Conservation (phyloP, 1,284 basidiomycete genomes). For the Fomitiporia mediterranea region DNA sequence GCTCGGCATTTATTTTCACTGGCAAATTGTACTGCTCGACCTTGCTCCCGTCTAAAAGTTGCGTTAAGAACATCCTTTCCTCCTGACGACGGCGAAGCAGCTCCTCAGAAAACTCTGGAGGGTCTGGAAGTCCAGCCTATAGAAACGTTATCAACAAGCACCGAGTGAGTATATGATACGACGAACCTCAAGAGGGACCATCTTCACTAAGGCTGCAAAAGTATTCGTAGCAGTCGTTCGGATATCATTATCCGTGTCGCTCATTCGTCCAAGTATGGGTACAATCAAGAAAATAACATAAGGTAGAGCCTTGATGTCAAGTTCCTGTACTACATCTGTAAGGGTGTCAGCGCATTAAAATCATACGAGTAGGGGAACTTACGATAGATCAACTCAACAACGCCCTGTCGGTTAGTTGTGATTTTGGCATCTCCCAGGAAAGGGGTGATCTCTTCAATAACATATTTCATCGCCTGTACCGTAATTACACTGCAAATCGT, state of each 20-base stretch:
- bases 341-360: constrained; percentile 15
- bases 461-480: constrained; percentile 79
- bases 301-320: constrained; percentile 93
- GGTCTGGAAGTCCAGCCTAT: constrained; percentile 92
- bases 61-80: constrained; percentile 90
- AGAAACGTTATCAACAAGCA: background rate
- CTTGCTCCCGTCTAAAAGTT: constrained; percentile 92
- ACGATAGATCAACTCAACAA: constrained; percentile 90
- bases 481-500: constrained; percentile 86
- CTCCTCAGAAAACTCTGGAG: constrained; percentile 87
- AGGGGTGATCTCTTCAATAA: constrained; percentile 85
- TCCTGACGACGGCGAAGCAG: constrained; percentile 83
- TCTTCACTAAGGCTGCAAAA: constrained; percentile 97
- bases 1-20: constrained; percentile 86
- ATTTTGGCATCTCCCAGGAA: constrained; percentile 77
- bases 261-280: constrained; percentile 96
- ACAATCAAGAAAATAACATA: constrained; percentile 98
- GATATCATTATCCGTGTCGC: constrained; percentile 88
- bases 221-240: constrained; percentile 93
- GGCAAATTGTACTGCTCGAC: constrained; percentile 91
- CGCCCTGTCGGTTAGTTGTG: constrained; percentile 83
- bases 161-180: background rate
- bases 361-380: constrained; percentile 32
- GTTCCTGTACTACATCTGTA: constrained; percentile 83
- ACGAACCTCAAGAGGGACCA: constrained; percentile 92